A percentile compares a stretch with the other conserved stretches of the same genome.
These are phyloP conservation scores for Evernia prunastri DNA, from an alignment of 495 filamentous ascomycete genomes.

Conservation along the genomic window DNA sequence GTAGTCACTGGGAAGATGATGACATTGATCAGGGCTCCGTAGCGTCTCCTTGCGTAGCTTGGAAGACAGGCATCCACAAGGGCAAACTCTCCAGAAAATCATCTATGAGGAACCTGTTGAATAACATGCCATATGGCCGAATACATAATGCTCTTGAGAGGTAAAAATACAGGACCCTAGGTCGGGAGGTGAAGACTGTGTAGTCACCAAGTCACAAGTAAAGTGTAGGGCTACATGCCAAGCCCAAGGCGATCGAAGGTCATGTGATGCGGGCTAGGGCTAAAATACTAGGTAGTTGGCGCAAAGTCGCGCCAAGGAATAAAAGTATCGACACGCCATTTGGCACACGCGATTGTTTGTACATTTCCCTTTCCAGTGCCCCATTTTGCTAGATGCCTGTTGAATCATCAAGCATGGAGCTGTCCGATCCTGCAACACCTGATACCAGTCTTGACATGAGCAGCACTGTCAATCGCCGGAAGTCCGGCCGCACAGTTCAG, in stretches of 20 bases:
- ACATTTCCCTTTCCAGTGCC: conserved; percentile 3
- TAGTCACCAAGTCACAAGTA: too few species aligned
- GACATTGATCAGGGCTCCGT: neutral
- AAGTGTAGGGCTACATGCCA: too few species aligned
- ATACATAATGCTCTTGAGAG: too few species aligned
- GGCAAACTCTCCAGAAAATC: too few species aligned
- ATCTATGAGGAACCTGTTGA: too few species aligned
- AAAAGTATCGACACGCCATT: conserved; percentile 2
- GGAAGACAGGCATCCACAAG: too few species aligned
- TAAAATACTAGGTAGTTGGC: neutral
- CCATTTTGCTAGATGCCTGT: conserved; percentile 34
- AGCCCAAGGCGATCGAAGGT: neutral
- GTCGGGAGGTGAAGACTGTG: too few species aligned
- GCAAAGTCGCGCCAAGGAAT: conserved; percentile 3
- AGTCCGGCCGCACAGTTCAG: conserved; percentile 75
- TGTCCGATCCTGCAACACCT: conserved; percentile 39
- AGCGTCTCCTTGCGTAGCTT: neutral
- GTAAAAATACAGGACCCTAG: too few species aligned
- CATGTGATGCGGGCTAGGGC: neutral
- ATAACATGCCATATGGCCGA: too few species aligned
- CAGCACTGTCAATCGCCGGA: conserved; percentile 58
- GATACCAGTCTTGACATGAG: conserved; percentile 30
- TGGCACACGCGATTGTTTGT: conserved; percentile 12
- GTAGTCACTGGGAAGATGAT: neutral
- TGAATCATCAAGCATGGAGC: conserved; percentile 44